Evolutionary conservation across 1,284 basidiomycete species (phyloP), one percentile per base, ranked within the genome.

Genomic region (Fistulina hepatica): DNA sequence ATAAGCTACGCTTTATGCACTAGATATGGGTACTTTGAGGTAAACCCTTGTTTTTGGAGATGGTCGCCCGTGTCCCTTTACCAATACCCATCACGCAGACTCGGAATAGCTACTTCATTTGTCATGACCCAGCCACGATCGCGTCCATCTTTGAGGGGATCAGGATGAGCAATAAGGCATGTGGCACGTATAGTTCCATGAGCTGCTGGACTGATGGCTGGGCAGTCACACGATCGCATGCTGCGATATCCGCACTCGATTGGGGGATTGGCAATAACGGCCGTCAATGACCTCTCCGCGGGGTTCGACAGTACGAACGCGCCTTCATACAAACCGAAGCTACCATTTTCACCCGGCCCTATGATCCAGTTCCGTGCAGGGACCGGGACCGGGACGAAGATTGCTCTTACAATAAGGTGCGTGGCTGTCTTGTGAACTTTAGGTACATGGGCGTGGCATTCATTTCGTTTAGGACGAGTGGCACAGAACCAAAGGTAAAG

Each of bases 401-500:
- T 86, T 42, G 67, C 73, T 2, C 54, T 88, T 33, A 86, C 82
- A 2, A 68, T 69, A 36, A 65, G 77, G 83, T 82, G 51, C 11
- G 58, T 51, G 23, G 27, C 37, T 19, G 13, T 33, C 12, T 26
- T 34, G 12, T 24, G 3, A 33, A 23, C 41, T 38, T 28, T 16
- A 27, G 28, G 22, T 30, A 8, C 31, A 10, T 23, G 19, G 42
- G 35, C 21, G 16, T 15, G 37, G 17, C 11, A 28, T 13, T 26
- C 28, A 38, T 37, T 27, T 36, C 9, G n/a, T n/a, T n/a, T 39
- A 83, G 85, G 43, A 89, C 83, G 21, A 85, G 81, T 48, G 88
- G 88, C 9, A 91, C 88, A 6, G 88, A 91, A 50, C 86, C 86
- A 0, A 91, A 90, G 73, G 82, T 80, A 50, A 31, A 51, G 24